Percentiles rank a stretch among this genome's conserved stretches.
Evolutionary conservation across 768 basidiomycete species (phyloP).

Genomic region (Daedaleopsis sinensis): DNA sequence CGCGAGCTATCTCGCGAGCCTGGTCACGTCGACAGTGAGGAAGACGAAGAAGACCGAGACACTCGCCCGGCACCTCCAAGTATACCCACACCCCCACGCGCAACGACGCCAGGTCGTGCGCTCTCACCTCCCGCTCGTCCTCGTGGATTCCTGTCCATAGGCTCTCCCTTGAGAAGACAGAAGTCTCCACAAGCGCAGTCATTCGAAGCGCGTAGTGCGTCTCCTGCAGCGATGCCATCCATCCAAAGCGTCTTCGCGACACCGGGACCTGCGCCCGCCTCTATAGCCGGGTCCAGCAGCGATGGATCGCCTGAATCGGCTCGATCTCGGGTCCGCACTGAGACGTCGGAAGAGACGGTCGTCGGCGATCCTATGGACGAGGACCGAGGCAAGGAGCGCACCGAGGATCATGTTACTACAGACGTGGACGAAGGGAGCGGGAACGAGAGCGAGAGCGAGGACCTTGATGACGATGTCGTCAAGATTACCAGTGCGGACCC

Average conservation of each 20-base stretch:
- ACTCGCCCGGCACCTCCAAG: neutral
- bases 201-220: neutral
- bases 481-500: slow-evolving; percentile 87
- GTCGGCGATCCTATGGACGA: slow-evolving; percentile 14
- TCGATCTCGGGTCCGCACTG: neutral
- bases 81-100: slow-evolving; percentile 3
- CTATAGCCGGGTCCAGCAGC: neutral
- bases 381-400: slow-evolving; percentile 1
- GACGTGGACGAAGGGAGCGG: slow-evolving; percentile 28
- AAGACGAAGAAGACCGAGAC: slow-evolving; percentile 21
- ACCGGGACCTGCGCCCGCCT: neutral
- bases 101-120: neutral
- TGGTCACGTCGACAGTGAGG: slow-evolving; percentile 12
- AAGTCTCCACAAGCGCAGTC: slow-evolving; percentile 6
- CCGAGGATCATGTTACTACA: slow-evolving; percentile 9
- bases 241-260: slow-evolving; percentile 14
- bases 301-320: neutral
- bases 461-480: slow-evolving; percentile 62
- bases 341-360: slow-evolving; percentile 18
- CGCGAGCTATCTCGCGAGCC: slow-evolving; percentile 39
- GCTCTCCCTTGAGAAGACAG: slow-evolving; percentile 11
- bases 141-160: slow-evolving; percentile 12
- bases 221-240: slow-evolving; percentile 8
- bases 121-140: slow-evolving; percentile 10
- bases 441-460: slow-evolving; percentile 37